These are phyloP conservation scores for Suillus luteus DNA, from an alignment of 768 basidiomycete genomes.

Conservation along the genomic window DNA sequence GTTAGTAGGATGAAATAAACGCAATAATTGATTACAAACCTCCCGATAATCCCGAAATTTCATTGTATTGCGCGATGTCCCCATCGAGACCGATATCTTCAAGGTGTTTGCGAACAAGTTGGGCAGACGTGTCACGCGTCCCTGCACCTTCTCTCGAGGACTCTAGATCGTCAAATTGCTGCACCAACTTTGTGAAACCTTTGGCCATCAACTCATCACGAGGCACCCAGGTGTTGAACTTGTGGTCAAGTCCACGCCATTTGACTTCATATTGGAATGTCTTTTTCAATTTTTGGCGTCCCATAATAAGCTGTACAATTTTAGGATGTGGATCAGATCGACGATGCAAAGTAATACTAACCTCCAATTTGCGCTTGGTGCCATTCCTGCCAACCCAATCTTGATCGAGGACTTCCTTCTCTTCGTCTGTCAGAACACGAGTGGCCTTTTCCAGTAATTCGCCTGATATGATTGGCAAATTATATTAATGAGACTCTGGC, in stretches of 20 bases:
- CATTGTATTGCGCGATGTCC: conserved; percentile 97
- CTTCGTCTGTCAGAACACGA: conserved; percentile 87
- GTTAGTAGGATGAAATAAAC: conserved; percentile 2
- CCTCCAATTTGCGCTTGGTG: conserved; percentile 88
- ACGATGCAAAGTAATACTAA: conserved; percentile 32
- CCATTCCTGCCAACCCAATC: conserved; percentile 94
- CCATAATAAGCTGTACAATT: conserved; percentile 69
- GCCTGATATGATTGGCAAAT: conserved; percentile 43
- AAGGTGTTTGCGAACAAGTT: conserved; percentile 85
- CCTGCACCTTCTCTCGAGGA: conserved; percentile 96
- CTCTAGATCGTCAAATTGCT: conserved; percentile 96
- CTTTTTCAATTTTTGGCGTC: conserved; percentile 97
- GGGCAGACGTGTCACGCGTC: conserved; percentile 78
- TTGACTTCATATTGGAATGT: conserved; percentile 92
- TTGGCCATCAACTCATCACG: conserved; percentile 84
- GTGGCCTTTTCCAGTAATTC: conserved; percentile 91
- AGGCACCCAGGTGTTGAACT: conserved; percentile 88
- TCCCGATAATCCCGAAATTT: conserved; percentile 91
- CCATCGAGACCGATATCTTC: conserved; percentile 97
- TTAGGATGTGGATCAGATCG: conserved; percentile 15
- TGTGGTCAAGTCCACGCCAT: conserved; percentile 82
- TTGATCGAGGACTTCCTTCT: conserved; percentile 72
- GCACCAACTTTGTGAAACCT: conserved; percentile 86
- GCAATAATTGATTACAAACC: conserved; percentile 46
- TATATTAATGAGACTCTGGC: conserved; percentile 13